phyloP scores from a whole-genome alignment of 2,329 filamentous ascomycete genomes.

The Septoria linicola region DNA sequence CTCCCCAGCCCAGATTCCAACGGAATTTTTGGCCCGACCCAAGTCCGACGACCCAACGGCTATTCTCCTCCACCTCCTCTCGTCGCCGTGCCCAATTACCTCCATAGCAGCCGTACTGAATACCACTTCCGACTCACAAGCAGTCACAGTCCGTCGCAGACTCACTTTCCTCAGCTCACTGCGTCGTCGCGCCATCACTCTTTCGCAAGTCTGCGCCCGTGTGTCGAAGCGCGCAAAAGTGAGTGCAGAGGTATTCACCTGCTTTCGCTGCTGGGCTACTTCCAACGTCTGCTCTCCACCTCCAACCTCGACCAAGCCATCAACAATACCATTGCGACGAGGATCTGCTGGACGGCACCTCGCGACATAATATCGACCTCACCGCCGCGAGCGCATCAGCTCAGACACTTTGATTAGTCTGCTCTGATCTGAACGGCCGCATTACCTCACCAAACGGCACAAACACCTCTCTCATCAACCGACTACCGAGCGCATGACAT shows the following conservation, averaged over 20 bases:
- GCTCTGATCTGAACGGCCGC: constrained; percentile 23
- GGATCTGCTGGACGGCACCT: constrained; percentile 22
- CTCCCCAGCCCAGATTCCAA: not conserved
- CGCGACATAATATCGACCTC: constrained; percentile 7
- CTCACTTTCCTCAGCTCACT: constrained; percentile 13
- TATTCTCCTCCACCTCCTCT: constrained; percentile 3
- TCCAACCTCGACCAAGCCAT: constrained; percentile 2
- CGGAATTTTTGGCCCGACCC: not conserved
- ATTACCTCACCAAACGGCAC: constrained; percentile 5
- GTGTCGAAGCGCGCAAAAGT: constrained; percentile 2
- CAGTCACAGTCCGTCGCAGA: constrained; percentile 4
- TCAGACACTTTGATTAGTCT: constrained; percentile 25
- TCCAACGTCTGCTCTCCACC: constrained; percentile 8
- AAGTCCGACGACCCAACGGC: constrained; percentile 12
- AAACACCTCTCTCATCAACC: constrained; percentile 1
- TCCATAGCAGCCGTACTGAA: constrained; percentile 18
- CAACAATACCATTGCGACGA: constrained; percentile 14
- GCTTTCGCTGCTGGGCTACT: not conserved
- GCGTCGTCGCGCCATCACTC: constrained; percentile 13
- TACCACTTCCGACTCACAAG: constrained; percentile 1
- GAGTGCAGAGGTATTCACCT: constrained; percentile 4
- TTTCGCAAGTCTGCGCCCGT: constrained; percentile 15
- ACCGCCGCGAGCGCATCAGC: constrained; percentile 19
- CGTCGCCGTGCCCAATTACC: constrained; percentile 10
- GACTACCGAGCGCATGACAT: constrained; percentile 4